Conservation (phyloP, 2,329 filamentous ascomycete genomes). For the Colletotrichum tropicale region DNA sequence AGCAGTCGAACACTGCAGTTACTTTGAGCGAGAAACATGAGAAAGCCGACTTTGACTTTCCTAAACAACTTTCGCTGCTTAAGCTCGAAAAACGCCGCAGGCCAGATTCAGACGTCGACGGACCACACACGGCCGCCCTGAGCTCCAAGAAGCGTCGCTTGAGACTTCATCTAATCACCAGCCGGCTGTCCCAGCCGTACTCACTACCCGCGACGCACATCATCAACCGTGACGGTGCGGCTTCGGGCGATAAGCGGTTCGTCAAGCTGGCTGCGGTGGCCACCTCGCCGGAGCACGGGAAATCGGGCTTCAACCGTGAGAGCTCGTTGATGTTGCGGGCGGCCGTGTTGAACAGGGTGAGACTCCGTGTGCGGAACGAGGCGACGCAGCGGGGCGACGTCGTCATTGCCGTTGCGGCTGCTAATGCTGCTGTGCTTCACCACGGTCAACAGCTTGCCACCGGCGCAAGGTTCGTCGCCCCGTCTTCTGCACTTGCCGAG, state of each 20-base stretch:
- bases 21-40: not conserved
- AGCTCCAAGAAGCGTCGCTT: slow-evolving; percentile 71
- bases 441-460: slow-evolving; percentile 37
- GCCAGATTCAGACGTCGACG: slow-evolving; percentile 62
- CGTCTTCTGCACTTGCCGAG: not conserved
- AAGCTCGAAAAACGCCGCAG: slow-evolving; percentile 33
- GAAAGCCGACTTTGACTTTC: slow-evolving; percentile 1
- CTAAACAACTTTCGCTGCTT: not conserved
- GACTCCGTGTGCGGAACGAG: slow-evolving; percentile 48
- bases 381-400: slow-evolving; percentile 34
- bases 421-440: slow-evolving; percentile 35
- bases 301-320: slow-evolving; percentile 47
- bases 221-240: slow-evolving; percentile 60
- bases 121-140: slow-evolving; percentile 52
- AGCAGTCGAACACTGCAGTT: not conserved
- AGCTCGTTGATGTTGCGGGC: slow-evolving; percentile 63
- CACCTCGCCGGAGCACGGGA: slow-evolving; percentile 36
- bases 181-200: slow-evolving; percentile 71
- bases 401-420: slow-evolving; percentile 34
- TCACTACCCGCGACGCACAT: slow-evolving; percentile 74
- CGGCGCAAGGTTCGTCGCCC: slow-evolving; percentile 33
- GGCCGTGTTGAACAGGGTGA: slow-evolving; percentile 68
- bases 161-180: slow-evolving; percentile 68
- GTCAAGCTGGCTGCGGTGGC: slow-evolving; percentile 47
- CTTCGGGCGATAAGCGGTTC: slow-evolving; percentile 51